Conservation (phyloP, 805 yeast species). For the Limtongia smithiae region DNA sequence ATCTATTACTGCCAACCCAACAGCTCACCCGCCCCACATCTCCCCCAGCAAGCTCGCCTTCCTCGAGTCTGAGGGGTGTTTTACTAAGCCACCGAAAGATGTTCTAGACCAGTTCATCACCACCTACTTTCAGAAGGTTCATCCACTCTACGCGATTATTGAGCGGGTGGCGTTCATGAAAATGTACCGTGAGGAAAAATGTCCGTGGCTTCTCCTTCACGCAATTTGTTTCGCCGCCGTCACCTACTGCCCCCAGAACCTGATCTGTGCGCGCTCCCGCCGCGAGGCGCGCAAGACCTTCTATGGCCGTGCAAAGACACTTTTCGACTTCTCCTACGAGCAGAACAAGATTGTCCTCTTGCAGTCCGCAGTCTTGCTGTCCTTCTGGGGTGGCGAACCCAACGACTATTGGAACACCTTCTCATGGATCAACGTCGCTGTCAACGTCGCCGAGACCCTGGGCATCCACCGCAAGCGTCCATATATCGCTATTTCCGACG, state of each 20-base stretch:
- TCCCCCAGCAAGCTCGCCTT: constrained; percentile 9
- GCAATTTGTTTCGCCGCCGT: constrained; percentile 20
- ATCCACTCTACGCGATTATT: constrained; percentile 19
- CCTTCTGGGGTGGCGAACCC: constrained; percentile 24
- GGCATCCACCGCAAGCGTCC: constrained; percentile 13
- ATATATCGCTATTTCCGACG: constrained; percentile 6
- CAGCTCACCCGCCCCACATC: constrained; percentile 10
- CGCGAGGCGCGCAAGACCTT: constrained; percentile 22
- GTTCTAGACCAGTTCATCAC: constrained; percentile 10
- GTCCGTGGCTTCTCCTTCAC: constrained; percentile 18
- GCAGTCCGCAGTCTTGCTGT: constrained; percentile 13
- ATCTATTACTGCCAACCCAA: neutral
- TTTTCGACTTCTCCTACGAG: constrained; percentile 21
- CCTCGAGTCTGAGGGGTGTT: constrained; percentile 10
- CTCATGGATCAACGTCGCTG: constrained; percentile 22
- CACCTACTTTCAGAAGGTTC: constrained; percentile 18
- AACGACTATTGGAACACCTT: constrained; percentile 24
- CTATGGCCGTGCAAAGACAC: constrained; percentile 20
- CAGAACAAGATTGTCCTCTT: constrained; percentile 13
- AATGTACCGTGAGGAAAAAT: constrained; percentile 2
- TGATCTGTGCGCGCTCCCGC: constrained; percentile 7
- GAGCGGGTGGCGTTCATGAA: constrained; percentile 12
- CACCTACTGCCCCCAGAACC: constrained; percentile 9
- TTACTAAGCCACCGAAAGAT: constrained; percentile 8
- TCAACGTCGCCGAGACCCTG: constrained; percentile 22